Base-by-base conservation (phyloP, 352 stramenopile genomes). In the Phytopythium montanum region DNA sequence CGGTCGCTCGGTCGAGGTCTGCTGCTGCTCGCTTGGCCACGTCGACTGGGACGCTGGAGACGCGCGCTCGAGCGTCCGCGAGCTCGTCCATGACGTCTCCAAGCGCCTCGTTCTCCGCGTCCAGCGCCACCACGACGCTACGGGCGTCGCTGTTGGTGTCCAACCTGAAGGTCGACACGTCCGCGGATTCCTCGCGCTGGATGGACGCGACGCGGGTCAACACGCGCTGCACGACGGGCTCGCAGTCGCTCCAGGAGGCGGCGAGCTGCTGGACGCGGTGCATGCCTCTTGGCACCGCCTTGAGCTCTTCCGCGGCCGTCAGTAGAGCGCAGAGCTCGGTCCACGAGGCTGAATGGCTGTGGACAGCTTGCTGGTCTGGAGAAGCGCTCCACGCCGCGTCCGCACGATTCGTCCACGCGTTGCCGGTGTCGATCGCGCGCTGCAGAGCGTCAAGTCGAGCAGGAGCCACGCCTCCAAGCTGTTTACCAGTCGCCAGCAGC, bases 221-320 rank as follows among this genome's bases (percentile, higher is more conserved):
- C 19, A 84, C 54, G 13, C 56, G 36, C 0, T 45, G n/a, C 28
- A 62, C 65, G n/a, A 53, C 34, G 6, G 42, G 39, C 25, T 66
- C 57, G 53, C 57, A 60, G 36, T 65, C 54, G 33, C 68, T 62
- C 72, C 76, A 82, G 25, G 72, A 56, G 6, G 49, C 25, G 1
- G 70, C 53, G 5, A 80, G 58, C 12, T 68, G 33, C 21, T 68
- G 65, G 29, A 87, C 26, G 12, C 56, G 56, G 12, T 48, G 45
- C 31, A 81, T 1, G 13, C 60, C 64, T 31, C 51, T 51, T 13
- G 73, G 66, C 2, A 64, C 38, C 26, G 69, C 69, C 8, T 60
- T 2, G 12, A 84, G 59, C 8, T 62, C 61, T 1, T 73, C 56
- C 2, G 64, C 69, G 14, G 69, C 69, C 5, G 42, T 21, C 21